Evolutionary conservation across 108 stramenopile species (phyloP).

Genomic region (Fistulifera solaris): DNA sequence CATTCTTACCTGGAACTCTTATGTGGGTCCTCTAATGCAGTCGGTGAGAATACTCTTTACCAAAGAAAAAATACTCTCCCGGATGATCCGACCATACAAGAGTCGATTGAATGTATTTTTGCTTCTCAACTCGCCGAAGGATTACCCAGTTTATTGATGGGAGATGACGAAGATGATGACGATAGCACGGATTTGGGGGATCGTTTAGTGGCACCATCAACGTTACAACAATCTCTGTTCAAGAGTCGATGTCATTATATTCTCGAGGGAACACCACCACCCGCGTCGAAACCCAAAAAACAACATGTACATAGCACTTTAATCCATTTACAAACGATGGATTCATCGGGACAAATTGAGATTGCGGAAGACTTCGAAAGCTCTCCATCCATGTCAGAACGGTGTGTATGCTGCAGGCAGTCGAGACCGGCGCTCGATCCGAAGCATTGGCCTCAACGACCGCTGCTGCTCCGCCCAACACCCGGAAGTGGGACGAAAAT

Average conservation of each 20-base stretch:
- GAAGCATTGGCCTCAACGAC: conserved; percentile 39
- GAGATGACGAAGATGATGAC: conserved; percentile 19
- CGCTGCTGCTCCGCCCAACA: conserved; percentile 53
- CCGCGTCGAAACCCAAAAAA: too few species aligned
- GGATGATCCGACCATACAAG: conserved; percentile 52
- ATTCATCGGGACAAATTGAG: too few species aligned
- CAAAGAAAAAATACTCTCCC: neutral
- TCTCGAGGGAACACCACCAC: too few species aligned
- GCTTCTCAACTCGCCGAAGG: conserved; percentile 33
- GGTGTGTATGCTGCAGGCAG: neutral
- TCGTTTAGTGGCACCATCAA: conserved; percentile 4
- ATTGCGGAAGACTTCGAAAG: too few species aligned
- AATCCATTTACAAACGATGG: too few species aligned
- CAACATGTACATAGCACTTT: too few species aligned
- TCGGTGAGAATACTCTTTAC: neutral
- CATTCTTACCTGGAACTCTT: conserved; percentile 22
- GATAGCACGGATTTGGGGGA: neutral
- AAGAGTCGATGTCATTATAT: neutral
- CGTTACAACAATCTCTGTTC: conserved; percentile 4
- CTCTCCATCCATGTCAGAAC: too few species aligned
- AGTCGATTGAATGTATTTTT: conserved; percentile 59
- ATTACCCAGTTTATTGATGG: conserved; percentile 14
- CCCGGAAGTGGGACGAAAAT: conserved; percentile 39
- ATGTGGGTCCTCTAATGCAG: conserved; percentile 10
- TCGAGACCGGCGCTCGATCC: neutral